Evolutionary conservation across 257 asterid species (phyloP).

Genomic region (Echium plantagineum): DNA sequence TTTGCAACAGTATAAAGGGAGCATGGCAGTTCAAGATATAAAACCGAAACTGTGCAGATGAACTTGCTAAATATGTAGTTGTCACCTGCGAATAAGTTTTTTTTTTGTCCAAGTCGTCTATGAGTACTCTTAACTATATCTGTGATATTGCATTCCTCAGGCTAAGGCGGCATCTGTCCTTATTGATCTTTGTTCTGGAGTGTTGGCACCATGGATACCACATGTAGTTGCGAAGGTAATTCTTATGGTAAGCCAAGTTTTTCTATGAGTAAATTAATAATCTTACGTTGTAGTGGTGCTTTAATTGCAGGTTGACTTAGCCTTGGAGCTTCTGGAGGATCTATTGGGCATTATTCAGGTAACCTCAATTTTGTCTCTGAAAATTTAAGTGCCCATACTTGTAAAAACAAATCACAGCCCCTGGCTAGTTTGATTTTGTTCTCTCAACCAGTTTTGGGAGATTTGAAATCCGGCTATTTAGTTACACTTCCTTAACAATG

Average conservation of each 20-base stretch:
- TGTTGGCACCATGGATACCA: conserved; percentile 87
- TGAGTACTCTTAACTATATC: conserved; percentile 12
- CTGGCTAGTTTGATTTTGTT: background rate
- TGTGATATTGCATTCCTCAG: conserved; percentile 35
- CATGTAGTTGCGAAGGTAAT: conserved; percentile 89
- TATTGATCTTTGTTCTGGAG: conserved; percentile 86
- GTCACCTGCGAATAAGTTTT: background rate
- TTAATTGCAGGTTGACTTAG: conserved; percentile 64
- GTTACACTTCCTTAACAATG: background rate
- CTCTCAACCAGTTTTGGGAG: background rate
- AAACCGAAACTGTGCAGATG: background rate
- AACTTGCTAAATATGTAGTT: background rate
- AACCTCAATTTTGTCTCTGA: conserved; percentile 1
- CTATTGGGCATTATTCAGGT: conserved; percentile 91
- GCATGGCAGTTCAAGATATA: background rate
- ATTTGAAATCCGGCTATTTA: background rate
- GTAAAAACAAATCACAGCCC: background rate
- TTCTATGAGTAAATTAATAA: background rate
- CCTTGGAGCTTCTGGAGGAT: conserved; percentile 88
- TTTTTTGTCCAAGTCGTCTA: conserved; percentile 9
- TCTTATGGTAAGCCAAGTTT: background rate
- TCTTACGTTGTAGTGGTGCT: background rate
- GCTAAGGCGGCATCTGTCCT: conserved; percentile 91
- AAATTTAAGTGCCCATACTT: background rate
- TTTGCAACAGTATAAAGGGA: no score